Percentiles rank a stretch among this genome's conserved stretches.
Evolutionary conservation across 768 basidiomycete genomes (phyloP).

Genomic region (Tephrocybe sp.): DNA sequence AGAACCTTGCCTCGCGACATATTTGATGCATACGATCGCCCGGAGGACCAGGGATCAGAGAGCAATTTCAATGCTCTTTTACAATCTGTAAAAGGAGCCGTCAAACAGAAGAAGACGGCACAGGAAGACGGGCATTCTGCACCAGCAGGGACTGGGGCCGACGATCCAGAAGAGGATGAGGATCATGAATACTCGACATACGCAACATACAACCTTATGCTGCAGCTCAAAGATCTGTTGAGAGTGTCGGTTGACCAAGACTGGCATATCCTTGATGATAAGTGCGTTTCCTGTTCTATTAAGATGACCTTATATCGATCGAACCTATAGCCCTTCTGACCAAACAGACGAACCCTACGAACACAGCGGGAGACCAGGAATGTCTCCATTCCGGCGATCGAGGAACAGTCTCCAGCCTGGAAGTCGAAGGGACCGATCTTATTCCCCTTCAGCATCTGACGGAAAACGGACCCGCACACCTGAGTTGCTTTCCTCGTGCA

Average conservation of each 20-base stretch:
- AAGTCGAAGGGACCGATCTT: slow-evolving; percentile 50
- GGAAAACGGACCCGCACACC: slow-evolving; percentile 36
- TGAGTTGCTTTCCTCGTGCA: slow-evolving; percentile 56
- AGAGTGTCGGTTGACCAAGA: slow-evolving; percentile 51
- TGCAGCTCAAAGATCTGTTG: slow-evolving; percentile 59
- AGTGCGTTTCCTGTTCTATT: slow-evolving; percentile 26
- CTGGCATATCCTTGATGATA: slow-evolving; percentile 64
- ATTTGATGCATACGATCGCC: slow-evolving; percentile 37
- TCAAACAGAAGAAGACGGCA: slow-evolving; percentile 32
- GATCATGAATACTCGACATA: slow-evolving; percentile 58
- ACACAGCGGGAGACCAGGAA: slow-evolving; percentile 23
- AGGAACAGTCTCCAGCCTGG: slow-evolving; percentile 40
- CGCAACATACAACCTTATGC: slow-evolving; percentile 59
- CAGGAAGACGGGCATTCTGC: slow-evolving; percentile 20
- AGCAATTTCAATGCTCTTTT: slow-evolving; percentile 40
- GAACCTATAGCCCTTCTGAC: slow-evolving; percentile 8
- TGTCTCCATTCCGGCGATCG: slow-evolving; percentile 45
- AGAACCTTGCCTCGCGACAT: slow-evolving; percentile 54
- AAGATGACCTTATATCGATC: background rate
- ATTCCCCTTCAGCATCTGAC: slow-evolving; percentile 47
- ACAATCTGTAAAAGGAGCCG: slow-evolving; percentile 42
- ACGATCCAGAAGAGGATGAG: slow-evolving; percentile 50
- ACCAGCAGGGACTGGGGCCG: slow-evolving; percentile 23
- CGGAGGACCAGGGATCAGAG: slow-evolving; percentile 23
- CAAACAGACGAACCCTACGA: slow-evolving; percentile 12